Conservation (phyloP, 2,329 filamentous ascomycete species). For the Chrysosporium queenslandicum region DNA sequence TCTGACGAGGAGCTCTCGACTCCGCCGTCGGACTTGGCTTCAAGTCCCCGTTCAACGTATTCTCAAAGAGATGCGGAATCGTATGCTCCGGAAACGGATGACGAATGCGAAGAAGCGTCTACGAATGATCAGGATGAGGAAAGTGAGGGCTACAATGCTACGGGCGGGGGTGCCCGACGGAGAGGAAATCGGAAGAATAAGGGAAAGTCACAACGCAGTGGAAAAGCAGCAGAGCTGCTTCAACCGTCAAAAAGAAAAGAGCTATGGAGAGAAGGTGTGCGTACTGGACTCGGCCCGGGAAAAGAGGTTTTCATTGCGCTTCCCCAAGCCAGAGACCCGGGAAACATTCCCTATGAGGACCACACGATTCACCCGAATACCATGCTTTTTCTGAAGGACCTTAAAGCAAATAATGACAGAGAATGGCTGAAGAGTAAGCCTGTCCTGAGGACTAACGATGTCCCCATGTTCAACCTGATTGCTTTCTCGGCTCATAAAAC, state of each 20-base stretch:
- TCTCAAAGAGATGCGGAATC: background rate
- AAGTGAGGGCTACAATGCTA: slow-evolving; percentile 21
- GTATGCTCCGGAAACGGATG: slow-evolving; percentile 1
- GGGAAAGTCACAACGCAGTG: slow-evolving; percentile 34
- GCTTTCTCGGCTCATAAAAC: background rate
- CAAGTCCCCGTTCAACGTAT: slow-evolving; percentile 3
- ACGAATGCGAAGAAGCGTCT: slow-evolving; percentile 11
- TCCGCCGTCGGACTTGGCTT: background rate
- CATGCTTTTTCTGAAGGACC: slow-evolving; percentile 49
- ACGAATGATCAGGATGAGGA: slow-evolving; percentile 36
- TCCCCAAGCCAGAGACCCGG: slow-evolving; percentile 51
- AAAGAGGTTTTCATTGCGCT: slow-evolving; percentile 54
- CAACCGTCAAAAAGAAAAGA: slow-evolving; percentile 36
- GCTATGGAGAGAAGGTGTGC: slow-evolving; percentile 49
- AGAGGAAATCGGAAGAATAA: slow-evolving; percentile 40
- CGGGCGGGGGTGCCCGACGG: background rate
- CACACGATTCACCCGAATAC: slow-evolving; percentile 55
- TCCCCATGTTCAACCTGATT: background rate
- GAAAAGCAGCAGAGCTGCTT: slow-evolving; percentile 16
- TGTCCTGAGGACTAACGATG: background rate
- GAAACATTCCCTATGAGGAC: slow-evolving; percentile 48
- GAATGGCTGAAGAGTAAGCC: slow-evolving; percentile 53
- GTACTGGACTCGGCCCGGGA: slow-evolving; percentile 47
- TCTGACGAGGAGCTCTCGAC: background rate
- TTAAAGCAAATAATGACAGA: slow-evolving; percentile 52